Base-by-base conservation (phyloP, 495 filamentous ascomycete species). In the Aspergillus mulundensis region DNA sequence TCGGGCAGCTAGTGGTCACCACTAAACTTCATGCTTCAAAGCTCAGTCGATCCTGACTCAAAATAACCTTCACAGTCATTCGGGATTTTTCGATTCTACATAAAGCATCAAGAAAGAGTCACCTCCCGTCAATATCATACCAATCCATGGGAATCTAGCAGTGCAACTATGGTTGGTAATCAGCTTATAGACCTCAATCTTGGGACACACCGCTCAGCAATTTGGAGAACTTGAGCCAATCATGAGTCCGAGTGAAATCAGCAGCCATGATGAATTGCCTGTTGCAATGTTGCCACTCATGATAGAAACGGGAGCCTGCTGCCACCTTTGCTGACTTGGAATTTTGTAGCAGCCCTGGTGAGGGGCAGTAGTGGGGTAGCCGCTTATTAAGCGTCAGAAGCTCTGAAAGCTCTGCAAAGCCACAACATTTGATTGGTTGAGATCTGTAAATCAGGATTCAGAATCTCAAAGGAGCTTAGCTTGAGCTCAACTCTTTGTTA, bases 351-450 rank as follows among this genome's bases (percentile, higher is more conserved):
- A 24, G 16, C 25, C 36, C n/a, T 16, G 50, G 23, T 53, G 50
- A 53, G 50, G 50, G 50, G 50, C 50, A 53, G 14, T 50, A n/a
- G 50, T 53, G 50, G 50, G 50, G 50, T 53, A 53, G 28, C 1
- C 16, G 49, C 49, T 51, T 18, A 53, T 18, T 53, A 19, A 53
- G 40, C 20, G 18, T 7, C 24, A 30, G 14, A 41, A 34, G 38
- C 39, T 53, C 32, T 53, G 50, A 41, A 42, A 53, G 50, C 50
- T 53, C 48, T 53, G 50, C 36, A 43, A 19, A 42, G 14, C 10
- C 36, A 39, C 24, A 38, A 16, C 15, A 24, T 54, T 16, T 38
- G 42, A 55, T 53, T 53, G 50, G 50, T 11, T 6, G 12, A 23
- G 10, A 3, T n/a, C 10, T 7, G 32, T 32, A 40, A 32, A 44